Evolutionary conservation across 2,329 filamentous ascomycete species (phyloP).

Genomic region (Fusarium keratoplasticum): DNA sequence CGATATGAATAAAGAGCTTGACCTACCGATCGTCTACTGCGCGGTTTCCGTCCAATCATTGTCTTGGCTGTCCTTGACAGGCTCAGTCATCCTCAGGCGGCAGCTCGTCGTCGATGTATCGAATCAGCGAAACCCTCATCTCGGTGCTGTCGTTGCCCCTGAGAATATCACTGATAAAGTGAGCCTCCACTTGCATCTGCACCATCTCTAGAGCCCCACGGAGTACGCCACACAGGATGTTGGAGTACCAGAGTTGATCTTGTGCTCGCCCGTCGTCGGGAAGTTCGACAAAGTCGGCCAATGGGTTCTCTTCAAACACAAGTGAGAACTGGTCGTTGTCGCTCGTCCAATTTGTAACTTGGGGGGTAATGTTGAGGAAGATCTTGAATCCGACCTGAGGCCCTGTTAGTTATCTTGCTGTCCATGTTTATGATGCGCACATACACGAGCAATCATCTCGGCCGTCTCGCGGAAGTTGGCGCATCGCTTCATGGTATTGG

Average conservation of each 20-base stretch:
- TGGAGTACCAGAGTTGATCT: slow-evolving; percentile 98
- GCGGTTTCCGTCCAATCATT: slow-evolving; percentile 12
- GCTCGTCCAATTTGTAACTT: slow-evolving; percentile 93
- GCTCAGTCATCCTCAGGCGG: slow-evolving; percentile 92
- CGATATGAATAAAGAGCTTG: background rate
- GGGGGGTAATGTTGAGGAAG: slow-evolving; percentile 95
- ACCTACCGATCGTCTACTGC: background rate
- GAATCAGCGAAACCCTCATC: slow-evolving; percentile 91
- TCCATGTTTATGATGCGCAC: background rate
- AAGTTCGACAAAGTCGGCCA: slow-evolving; percentile 97
- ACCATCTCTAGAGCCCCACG: slow-evolving; percentile 97
- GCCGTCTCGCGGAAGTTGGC: slow-evolving; percentile 95
- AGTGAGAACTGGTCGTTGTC: slow-evolving; percentile 98
- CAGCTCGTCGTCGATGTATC: slow-evolving; percentile 98
- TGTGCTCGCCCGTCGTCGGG: slow-evolving; percentile 96
- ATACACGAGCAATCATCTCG: slow-evolving; percentile 93
- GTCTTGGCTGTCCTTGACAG: background rate
- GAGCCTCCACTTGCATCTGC: slow-evolving; percentile 98
- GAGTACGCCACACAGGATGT: slow-evolving; percentile 93
- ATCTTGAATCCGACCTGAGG: slow-evolving; percentile 97
- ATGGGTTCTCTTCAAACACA: slow-evolving; percentile 95
- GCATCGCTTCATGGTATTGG: slow-evolving; percentile 88
- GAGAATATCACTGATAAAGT: slow-evolving; percentile 94
- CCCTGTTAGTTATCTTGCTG: slow-evolving; percentile 29
- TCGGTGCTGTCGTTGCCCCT: slow-evolving; percentile 96